Evolutionary conservation across 2,329 filamentous ascomycete species (phyloP).

Genomic region (Tolypocladium nubicola): DNA sequence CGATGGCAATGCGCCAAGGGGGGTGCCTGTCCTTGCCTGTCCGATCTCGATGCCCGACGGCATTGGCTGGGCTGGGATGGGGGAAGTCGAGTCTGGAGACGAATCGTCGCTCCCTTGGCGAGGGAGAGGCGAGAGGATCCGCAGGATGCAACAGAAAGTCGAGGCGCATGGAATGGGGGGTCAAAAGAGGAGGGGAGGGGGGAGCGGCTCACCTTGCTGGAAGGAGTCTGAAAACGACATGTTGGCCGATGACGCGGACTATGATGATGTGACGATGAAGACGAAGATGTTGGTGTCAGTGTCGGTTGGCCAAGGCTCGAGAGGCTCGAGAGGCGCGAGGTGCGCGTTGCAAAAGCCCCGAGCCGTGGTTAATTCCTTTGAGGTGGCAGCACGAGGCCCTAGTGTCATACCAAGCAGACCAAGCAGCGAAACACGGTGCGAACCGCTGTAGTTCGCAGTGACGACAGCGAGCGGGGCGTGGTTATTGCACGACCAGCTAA

Average conservation of each 20-base stretch:
- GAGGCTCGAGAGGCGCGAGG: no score
- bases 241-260: constrained; percentile 1
- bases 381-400: neutral
- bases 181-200: neutral
- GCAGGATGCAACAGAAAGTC: neutral
- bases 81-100: neutral
- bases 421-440: neutral
- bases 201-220: constrained; percentile 7
- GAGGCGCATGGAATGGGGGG: neutral
- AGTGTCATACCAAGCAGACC: neutral
- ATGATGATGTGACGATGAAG: neutral
- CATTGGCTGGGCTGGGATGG: neutral
- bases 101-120: neutral
- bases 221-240: constrained; percentile 7
- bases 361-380: neutral
- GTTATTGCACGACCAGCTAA: neutral
- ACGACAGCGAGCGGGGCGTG: neutral
- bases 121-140: neutral
- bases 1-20: constrained; percentile 1
- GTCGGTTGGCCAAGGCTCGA: neutral
- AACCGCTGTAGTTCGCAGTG: neutral
- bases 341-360: neutral
- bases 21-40: neutral
- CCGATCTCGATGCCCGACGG: neutral
- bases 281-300: neutral